Evolutionary conservation across 257 asterid genomes (phyloP).

Genomic region (Solanum dulcamara): DNA sequence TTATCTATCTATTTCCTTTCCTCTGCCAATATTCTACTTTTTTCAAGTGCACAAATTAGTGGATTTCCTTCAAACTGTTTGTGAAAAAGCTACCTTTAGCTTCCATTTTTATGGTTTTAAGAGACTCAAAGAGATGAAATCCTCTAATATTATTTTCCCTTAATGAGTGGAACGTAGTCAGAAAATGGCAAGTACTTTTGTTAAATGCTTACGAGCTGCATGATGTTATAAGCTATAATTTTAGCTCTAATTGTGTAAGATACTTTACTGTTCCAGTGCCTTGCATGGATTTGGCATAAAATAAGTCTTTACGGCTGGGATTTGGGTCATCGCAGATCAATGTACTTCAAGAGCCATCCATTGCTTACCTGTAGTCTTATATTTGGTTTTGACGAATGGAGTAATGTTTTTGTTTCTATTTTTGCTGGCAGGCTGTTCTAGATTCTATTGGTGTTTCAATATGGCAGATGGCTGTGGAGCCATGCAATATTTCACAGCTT

Average conservation of each 20-base stretch:
- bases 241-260: not conserved
- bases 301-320: not conserved
- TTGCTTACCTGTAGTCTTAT: not conserved
- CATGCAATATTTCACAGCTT: constrained; percentile 14
- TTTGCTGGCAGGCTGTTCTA: constrained; percentile 51
- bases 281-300: not conserved
- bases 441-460: constrained; percentile 70
- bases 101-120: not conserved
- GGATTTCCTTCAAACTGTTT: not conserved
- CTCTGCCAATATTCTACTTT: not conserved
- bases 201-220: not conserved
- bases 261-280: not conserved
- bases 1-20: not conserved
- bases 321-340: not conserved
- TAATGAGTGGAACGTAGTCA: not conserved
- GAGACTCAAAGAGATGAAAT: not conserved
- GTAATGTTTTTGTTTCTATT: not conserved
- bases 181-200: not conserved
- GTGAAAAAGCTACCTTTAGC: not conserved
- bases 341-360: not conserved
- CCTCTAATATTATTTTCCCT: not conserved
- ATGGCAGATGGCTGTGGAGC: constrained; percentile 92
- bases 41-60: not conserved
- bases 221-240: not conserved
- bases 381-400: not conserved